Evolutionary conservation across 352 stramenopile genomes (phyloP).

Genomic region (Phytophthora idaei): DNA sequence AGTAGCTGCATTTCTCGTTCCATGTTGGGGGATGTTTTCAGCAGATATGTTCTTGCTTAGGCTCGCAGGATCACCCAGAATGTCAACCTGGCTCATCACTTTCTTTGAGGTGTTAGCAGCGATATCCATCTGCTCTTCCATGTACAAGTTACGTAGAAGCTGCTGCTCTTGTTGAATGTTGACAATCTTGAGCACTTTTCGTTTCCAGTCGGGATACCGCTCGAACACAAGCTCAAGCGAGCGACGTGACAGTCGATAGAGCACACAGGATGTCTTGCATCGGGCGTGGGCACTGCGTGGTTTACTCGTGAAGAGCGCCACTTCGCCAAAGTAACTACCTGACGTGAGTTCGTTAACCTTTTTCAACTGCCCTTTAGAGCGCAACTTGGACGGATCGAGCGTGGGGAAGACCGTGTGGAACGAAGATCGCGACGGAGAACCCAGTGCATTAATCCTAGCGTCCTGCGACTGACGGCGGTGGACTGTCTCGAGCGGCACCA

Average conservation of each 20-base stretch:
- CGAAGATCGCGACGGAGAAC: constrained; percentile 17
- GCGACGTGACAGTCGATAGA: constrained; percentile 54
- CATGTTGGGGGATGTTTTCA: not conserved
- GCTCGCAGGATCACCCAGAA: constrained; percentile 5
- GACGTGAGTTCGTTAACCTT: constrained; percentile 65
- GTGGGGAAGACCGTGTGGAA: constrained; percentile 28
- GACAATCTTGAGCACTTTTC: constrained; percentile 58
- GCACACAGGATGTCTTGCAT: constrained; percentile 59
- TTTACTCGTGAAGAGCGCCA: constrained; percentile 55
- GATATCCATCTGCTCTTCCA: constrained; percentile 66
- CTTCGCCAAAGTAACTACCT: constrained; percentile 64
- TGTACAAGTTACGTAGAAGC: constrained; percentile 59
- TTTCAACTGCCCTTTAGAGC: constrained; percentile 37
- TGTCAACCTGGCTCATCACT: constrained; percentile 24
- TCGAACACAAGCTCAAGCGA: constrained; percentile 70
- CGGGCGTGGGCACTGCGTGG: constrained; percentile 51
- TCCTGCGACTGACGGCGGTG: constrained; percentile 43
- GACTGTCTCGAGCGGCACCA: constrained; percentile 42
- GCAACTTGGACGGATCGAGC: constrained; percentile 31
- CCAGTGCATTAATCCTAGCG: constrained; percentile 14
- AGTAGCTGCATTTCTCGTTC: not conserved
- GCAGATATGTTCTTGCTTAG: not conserved
- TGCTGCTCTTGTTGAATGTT: constrained; percentile 60
- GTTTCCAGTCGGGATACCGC: constrained; percentile 68
- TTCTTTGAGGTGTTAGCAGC: constrained; percentile 12